phyloP scores from a whole-genome alignment of 345 rosid species.

The Citrus reticulata region DNA sequence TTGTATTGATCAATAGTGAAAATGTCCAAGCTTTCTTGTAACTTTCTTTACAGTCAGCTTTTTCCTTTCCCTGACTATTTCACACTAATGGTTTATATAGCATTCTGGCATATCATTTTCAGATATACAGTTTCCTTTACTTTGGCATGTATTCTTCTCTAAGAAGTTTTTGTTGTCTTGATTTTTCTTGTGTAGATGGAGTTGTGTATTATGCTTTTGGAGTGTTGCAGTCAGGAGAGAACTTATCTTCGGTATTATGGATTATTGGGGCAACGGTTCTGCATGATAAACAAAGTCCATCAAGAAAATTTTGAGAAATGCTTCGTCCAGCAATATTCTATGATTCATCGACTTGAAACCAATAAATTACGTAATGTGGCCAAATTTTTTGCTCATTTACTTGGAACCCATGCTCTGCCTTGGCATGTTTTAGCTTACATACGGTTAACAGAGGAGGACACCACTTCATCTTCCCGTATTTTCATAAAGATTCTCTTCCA shows the following conservation, averaged over 20 bases:
- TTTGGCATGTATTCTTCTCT: background rate
- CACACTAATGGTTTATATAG: background rate
- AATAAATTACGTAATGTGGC: constrained; percentile 88
- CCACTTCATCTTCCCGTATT: constrained; percentile 88
- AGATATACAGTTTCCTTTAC: background rate
- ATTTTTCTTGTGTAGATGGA: constrained; percentile 70
- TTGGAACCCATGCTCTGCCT: constrained; percentile 89
- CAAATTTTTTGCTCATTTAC: constrained; percentile 90
- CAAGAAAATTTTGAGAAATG: constrained; percentile 93
- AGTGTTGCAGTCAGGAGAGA: constrained; percentile 95
- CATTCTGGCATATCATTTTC: background rate
- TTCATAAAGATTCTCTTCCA: constrained; percentile 96
- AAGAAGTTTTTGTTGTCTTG: background rate
- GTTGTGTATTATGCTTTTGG: constrained; percentile 87
- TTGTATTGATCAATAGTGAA: background rate
- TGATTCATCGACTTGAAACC: constrained; percentile 95
- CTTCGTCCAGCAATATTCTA: constrained; percentile 88
- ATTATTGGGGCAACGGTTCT: constrained; percentile 87
- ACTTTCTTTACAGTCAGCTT: background rate
- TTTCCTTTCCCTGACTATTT: background rate
- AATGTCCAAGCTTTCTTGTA: background rate
- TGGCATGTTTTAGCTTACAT: constrained; percentile 93
- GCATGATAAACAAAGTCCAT: constrained; percentile 85
- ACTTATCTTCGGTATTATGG: constrained; percentile 92
- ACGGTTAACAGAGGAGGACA: constrained; percentile 87